A percentile compares a stretch with the other conserved stretches of the same genome.
Conservation (phyloP, 164 flowering plant species). For the Piper betle region DNA sequence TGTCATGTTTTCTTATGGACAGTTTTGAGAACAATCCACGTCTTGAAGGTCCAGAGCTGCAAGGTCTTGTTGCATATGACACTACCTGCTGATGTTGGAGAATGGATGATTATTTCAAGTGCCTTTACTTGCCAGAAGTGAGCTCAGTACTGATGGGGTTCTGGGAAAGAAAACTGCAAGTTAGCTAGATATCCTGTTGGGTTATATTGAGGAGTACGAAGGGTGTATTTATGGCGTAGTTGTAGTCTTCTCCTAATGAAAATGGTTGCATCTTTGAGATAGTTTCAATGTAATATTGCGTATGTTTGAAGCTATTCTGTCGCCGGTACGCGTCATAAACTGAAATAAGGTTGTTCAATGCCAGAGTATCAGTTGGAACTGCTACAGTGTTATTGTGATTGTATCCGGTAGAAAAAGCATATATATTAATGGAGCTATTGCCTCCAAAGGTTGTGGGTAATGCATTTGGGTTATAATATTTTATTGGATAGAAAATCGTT, state of each 20-base stretch:
- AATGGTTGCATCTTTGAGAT: not conserved
- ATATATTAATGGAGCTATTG: no score
- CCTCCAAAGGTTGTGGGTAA: no score
- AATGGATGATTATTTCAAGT: not conserved
- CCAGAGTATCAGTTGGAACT: no score
- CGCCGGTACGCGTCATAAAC: no score
- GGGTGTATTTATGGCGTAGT: not conserved
- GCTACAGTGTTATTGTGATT: no score
- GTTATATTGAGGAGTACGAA: no score
- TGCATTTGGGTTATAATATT: no score
- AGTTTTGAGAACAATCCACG: constrained; percentile 88
- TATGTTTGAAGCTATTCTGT: not conserved
- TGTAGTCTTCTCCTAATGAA: not conserved
- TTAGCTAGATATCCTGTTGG: not conserved
- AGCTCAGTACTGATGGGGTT: no score
- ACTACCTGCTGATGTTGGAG: constrained; percentile 46
- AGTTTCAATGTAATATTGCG: not conserved
- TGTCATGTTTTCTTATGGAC: constrained; percentile 1
- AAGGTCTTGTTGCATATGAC: constrained; percentile 78
- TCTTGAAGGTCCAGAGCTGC: constrained; percentile 86
- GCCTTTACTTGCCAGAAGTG: not conserved
- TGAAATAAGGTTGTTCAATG: no score
- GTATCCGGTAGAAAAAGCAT: no score
- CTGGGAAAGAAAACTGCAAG: no score
- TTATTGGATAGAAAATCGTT: no score